Evolutionary conservation across 345 rosid genomes (phyloP).

Genomic region (Camelina neglecta): DNA sequence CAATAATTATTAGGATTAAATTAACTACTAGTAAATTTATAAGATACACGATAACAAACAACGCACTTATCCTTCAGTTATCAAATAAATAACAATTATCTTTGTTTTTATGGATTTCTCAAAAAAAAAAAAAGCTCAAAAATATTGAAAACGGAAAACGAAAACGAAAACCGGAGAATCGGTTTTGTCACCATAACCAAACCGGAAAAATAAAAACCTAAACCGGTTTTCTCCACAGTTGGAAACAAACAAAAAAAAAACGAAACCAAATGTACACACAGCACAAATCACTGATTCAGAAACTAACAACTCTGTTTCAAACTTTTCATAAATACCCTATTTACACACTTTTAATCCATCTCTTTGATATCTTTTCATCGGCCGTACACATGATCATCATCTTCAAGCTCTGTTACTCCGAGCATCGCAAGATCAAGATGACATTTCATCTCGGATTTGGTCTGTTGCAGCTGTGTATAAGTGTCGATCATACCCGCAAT

Average conservation of each 20-base stretch:
- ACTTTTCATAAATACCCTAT: constrained; percentile 41
- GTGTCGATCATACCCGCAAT: constrained; percentile 67
- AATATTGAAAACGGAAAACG: too few relatives aligned
- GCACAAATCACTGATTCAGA: constrained; percentile 33
- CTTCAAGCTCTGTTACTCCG: constrained; percentile 87
- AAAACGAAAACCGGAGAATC: too few relatives aligned
- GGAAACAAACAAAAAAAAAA: constrained; percentile 2
- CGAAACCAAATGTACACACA: constrained; percentile 24
- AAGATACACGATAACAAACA: too few relatives aligned
- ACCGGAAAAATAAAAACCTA: constrained; percentile 35
- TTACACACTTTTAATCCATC: constrained; percentile 30
- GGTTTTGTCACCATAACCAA: constrained; percentile 7
- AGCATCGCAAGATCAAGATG: constrained; percentile 94
- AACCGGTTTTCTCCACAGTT: constrained; percentile 36
- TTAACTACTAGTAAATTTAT: too few relatives aligned
- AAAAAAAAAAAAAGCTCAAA: too few relatives aligned
- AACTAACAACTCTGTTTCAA: constrained; percentile 36
- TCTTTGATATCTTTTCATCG: constrained; percentile 47
- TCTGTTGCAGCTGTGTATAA: constrained; percentile 66
- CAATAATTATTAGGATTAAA: too few relatives aligned
- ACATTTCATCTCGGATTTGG: constrained; percentile 82
- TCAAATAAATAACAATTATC: too few relatives aligned
- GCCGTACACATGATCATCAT: constrained; percentile 62
- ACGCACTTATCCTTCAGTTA: too few relatives aligned
- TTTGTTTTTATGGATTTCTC: too few relatives aligned